Percentiles rank a stretch among this genome's conserved stretches.
Conservation (phyloP, 371 early-diverging fungal genomes). For the Mortierella sp. region DNA sequence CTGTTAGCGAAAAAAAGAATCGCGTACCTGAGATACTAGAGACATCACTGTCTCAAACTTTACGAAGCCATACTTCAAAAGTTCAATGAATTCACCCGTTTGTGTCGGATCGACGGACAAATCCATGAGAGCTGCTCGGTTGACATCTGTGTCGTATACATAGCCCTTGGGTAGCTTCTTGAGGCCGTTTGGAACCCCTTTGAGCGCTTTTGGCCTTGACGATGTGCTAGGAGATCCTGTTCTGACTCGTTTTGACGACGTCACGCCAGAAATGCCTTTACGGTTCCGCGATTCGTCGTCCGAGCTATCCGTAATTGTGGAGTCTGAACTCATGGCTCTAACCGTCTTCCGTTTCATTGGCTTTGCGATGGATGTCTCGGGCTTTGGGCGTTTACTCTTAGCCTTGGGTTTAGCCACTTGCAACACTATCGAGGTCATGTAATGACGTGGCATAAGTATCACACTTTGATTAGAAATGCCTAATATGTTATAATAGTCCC, state of each 20-base stretch:
- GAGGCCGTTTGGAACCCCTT: conserved; percentile 31
- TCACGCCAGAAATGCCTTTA: neutral
- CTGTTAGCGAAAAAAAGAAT: neutral
- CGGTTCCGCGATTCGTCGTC: conserved; percentile 20
- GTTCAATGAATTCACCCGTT: conserved; percentile 38
- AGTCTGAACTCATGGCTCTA: conserved; percentile 25
- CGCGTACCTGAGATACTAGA: neutral
- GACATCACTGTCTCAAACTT: neutral
- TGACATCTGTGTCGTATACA: conserved; percentile 35
- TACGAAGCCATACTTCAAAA: conserved; percentile 18
- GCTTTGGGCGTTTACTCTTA: conserved; percentile 5
- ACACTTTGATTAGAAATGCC: too few species aligned
- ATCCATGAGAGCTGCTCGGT: conserved; percentile 30
- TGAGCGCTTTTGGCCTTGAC: conserved; percentile 12
- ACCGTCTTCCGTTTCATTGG: conserved; percentile 16
- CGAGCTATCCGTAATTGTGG: conserved; percentile 32
- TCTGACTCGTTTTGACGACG: conserved; percentile 29
- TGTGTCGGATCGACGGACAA: conserved; percentile 29
- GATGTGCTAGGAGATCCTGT: conserved; percentile 31
- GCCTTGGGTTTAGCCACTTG: too few species aligned
- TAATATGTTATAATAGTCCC: too few species aligned
- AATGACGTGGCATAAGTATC: too few species aligned
- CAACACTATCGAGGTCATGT: too few species aligned
- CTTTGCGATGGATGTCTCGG: conserved; percentile 13
- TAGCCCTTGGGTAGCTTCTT: conserved; percentile 40